Evolutionary conservation across 1,284 basidiomycete species (phyloP).

Genomic region (Ustilago shanxiensis): DNA sequence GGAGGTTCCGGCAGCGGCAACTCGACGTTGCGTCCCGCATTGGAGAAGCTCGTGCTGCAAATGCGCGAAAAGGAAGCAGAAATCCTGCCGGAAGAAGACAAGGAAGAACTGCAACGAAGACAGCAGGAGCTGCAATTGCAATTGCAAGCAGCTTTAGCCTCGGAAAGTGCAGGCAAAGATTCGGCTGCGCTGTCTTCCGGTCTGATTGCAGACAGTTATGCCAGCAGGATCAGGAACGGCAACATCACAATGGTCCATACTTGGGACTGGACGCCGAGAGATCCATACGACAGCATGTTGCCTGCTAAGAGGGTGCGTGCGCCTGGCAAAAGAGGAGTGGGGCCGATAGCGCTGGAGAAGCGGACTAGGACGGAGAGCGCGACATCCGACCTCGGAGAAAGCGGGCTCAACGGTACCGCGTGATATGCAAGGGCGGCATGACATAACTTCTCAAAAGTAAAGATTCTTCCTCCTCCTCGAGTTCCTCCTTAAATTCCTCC

Average conservation of each 20-base stretch:
- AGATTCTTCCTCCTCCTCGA: no score
- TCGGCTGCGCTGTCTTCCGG: slow-evolving; percentile 37
- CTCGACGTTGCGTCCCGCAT: slow-evolving; percentile 53
- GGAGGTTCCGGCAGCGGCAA: slow-evolving; percentile 59
- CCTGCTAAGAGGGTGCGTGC: slow-evolving; percentile 41
- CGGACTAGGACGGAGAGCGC: slow-evolving; percentile 26
- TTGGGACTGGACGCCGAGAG: slow-evolving; percentile 58
- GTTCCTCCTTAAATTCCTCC: no score
- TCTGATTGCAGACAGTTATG: slow-evolving; percentile 50
- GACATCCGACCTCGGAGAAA: slow-evolving; percentile 16
- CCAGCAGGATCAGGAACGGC: slow-evolving; percentile 50
- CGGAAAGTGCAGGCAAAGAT: slow-evolving; percentile 40
- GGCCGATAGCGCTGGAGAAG: slow-evolving; percentile 43
- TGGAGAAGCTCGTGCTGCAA: slow-evolving; percentile 54
- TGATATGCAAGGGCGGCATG: background rate
- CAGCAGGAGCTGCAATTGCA: slow-evolving; percentile 56
- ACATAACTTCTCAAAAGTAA: slow-evolving; percentile 4
- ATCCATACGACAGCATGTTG: slow-evolving; percentile 45
- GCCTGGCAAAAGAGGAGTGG: slow-evolving; percentile 29
- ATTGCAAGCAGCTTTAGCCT: slow-evolving; percentile 48
- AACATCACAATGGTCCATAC: slow-evolving; percentile 62
- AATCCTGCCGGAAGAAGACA: slow-evolving; percentile 44
- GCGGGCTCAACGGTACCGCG: slow-evolving; percentile 6
- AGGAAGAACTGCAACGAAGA: slow-evolving; percentile 47
- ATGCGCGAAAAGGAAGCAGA: slow-evolving; percentile 48